Conservation (phyloP, 169 alveolate genomes). For the Babesia divergens region DNA sequence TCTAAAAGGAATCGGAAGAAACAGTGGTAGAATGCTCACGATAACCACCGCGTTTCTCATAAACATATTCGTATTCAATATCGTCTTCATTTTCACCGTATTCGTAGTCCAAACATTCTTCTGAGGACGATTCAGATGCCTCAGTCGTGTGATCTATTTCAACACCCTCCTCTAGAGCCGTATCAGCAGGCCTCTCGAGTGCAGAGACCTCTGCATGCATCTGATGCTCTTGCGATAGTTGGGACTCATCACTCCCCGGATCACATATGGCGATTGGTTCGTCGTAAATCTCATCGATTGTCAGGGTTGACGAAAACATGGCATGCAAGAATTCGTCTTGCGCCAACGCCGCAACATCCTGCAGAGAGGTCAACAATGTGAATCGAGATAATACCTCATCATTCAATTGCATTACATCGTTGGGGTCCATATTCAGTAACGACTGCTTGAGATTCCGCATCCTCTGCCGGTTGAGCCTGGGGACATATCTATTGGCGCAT, state of each 20-base stretch:
- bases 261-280: conserved; percentile 41
- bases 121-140: too few relatives aligned
- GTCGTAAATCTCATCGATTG: conserved; percentile 61
- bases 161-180: background rate
- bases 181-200: background rate
- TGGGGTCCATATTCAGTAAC: conserved; percentile 45
- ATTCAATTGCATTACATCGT: conserved; percentile 25
- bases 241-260: background rate
- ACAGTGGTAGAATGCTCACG: conserved; percentile 7
- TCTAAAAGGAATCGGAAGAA: conserved; percentile 18
- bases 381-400: conserved; percentile 8
- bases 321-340: conserved; percentile 51
- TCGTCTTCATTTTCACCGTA: background rate
- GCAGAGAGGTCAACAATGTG: background rate
- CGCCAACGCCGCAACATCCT: conserved; percentile 56
- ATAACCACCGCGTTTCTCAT: background rate
- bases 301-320: conserved; percentile 36
- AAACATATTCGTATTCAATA: background rate
- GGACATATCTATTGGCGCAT: too few relatives aligned
- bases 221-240: conserved; percentile 3
- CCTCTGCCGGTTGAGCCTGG: conserved; percentile 53
- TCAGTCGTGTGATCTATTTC: background rate
- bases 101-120: background rate
- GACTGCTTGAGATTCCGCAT: conserved; percentile 5
- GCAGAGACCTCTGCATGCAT: conserved; percentile 13